Evolutionary conservation across 2,329 filamentous ascomycete genomes (phyloP), one percentile per base, ranked within the genome.

Genomic region (Exophiala sideris): DNA sequence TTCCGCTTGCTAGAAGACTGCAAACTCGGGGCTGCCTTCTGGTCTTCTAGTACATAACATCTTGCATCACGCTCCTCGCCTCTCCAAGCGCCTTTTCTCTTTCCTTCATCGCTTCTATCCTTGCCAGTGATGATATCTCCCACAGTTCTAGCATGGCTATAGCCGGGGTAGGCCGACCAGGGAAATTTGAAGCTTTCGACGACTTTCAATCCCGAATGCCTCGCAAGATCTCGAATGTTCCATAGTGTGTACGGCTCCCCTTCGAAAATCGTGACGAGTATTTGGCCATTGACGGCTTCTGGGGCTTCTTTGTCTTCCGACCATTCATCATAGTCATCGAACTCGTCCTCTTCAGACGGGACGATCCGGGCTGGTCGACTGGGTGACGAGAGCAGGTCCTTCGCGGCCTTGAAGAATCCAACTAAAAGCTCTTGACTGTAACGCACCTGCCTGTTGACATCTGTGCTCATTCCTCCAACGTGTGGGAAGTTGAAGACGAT

Each of bases 401-500:
- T 68, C 56, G 71, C 74, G 3, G 68, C 65, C 53, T 74, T 73
- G 62, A 79, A 78, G 57, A 79, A 79, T 1, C 68, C 70, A 20
- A 79, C 75, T 5, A 79, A 66, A 8, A 79, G 67, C 54, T 77
- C 74, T 72, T 96, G 91, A 74, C 99, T 97, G 70, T 89, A 84
- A 52, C 94, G 85, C 11, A 96, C 91, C 73, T 99, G 94, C 34
- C 94, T 81, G 75, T 96, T 96, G 52, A 96, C 87, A 74, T 97
- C 91, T 63, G 87, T 97, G 61, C 84, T 88, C 65, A 95, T 86
- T 42, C 94, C 94, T 60, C 94, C 94, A 3, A 95, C 88, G 74
- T 99, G 94, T 34, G 94, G 94, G 71, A 99, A 99, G 77, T 96
- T 96, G 82, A 97, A 99, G 62, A 92, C 79, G 58, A 97, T 86